Percentiles rank a stretch among this genome's conserved stretches.
phyloP scores from a whole-genome alignment of 257 asterid species.

The Solanum appendiculatum region DNA sequence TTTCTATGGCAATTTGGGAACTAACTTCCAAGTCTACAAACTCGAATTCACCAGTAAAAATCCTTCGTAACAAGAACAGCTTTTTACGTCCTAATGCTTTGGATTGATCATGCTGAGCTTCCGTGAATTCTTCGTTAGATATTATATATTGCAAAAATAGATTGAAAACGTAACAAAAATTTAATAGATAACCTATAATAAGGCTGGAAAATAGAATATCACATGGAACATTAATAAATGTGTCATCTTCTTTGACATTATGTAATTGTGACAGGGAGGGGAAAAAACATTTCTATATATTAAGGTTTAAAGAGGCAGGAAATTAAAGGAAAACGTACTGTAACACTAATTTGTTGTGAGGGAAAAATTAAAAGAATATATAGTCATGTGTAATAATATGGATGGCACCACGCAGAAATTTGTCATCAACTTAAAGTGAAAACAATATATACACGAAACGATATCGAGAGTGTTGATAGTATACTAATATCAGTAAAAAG shows the following conservation, averaged over 20 bases:
- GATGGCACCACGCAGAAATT: background rate
- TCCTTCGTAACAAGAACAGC: background rate
- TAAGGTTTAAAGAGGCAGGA: too few species aligned
- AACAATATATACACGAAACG: background rate
- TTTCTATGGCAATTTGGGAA: background rate
- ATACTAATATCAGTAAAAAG: background rate
- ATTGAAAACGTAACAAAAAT: background rate
- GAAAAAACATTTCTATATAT: too few species aligned
- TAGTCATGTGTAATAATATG: background rate
- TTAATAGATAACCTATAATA: background rate
- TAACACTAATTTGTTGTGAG: too few species aligned
- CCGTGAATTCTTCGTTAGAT: background rate
- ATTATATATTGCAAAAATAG: background rate
- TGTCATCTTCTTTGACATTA: too few species aligned
- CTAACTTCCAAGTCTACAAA: background rate
- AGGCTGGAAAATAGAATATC: background rate
- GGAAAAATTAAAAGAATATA: too few species aligned
- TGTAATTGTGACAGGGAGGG: too few species aligned
- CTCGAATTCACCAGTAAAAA: background rate
- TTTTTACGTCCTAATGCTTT: background rate
- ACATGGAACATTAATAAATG: background rate
- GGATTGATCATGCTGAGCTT: background rate
- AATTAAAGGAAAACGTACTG: too few species aligned
- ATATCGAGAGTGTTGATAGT: background rate
- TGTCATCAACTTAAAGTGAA: background rate